Conservation (phyloP, 805 yeast genomes). For the Suhomyces sp. region DNA sequence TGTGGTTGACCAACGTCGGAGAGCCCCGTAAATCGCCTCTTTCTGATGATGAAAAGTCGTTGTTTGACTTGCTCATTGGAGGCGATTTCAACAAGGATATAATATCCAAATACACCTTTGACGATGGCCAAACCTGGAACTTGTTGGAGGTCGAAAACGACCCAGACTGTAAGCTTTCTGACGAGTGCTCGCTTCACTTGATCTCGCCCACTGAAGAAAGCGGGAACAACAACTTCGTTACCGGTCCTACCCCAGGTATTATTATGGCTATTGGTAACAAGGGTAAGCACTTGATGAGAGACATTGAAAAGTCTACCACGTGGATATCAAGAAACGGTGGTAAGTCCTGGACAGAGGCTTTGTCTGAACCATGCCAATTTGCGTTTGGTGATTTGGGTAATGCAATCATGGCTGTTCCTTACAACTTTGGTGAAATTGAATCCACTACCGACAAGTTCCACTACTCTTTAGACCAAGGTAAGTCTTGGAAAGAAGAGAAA, state of each 20-base stretch:
- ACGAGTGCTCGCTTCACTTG: constrained; percentile 50
- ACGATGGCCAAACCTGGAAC: constrained; percentile 56
- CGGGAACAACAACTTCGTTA: constrained; percentile 42
- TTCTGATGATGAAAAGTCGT: constrained; percentile 15
- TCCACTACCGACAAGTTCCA: constrained; percentile 30
- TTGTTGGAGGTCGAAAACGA: constrained; percentile 46
- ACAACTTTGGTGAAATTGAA: constrained; percentile 19
- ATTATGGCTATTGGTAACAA: constrained; percentile 30
- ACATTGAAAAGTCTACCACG: constrained; percentile 34
- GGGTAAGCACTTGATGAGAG: constrained; percentile 23
- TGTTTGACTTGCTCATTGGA: constrained; percentile 26
- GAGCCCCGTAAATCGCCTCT: constrained; percentile 15
- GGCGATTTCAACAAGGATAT: constrained; percentile 12
- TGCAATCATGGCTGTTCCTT: constrained; percentile 59
- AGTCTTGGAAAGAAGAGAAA: constrained; percentile 54
- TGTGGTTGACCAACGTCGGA: constrained; percentile 50
- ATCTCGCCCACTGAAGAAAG: constrained; percentile 29
- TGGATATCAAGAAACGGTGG: constrained; percentile 79
- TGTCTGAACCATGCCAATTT: constrained; percentile 51
- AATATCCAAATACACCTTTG: constrained; percentile 42
- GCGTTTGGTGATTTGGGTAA: constrained; percentile 80
- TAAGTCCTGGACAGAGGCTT: constrained; percentile 57
- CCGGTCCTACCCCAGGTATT: constrained; percentile 56
- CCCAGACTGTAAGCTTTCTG: constrained; percentile 38
- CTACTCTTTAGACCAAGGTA: constrained; percentile 74